These are phyloP conservation scores for Eragrostis curvula DNA, from an alignment of 176 grass and related monocot species.

Conservation along the genomic window DNA sequence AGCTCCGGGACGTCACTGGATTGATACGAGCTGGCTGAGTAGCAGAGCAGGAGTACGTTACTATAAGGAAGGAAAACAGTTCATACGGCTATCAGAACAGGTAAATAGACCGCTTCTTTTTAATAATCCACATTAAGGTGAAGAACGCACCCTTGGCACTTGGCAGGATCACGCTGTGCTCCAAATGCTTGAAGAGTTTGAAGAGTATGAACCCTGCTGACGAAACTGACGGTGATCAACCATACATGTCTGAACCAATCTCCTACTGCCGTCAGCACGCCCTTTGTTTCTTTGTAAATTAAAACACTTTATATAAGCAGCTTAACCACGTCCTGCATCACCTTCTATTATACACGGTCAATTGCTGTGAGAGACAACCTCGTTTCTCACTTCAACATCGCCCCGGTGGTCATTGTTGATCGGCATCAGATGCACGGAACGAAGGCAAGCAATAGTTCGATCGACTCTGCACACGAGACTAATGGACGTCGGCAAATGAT, in stretches of 20 bases:
- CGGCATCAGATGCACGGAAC: neutral
- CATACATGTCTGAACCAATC: neutral
- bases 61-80: neutral
- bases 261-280: neutral
- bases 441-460: neutral
- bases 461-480: no score
- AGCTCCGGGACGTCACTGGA: neutral
- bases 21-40: neutral
- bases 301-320: no score
- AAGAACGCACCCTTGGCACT: neutral
- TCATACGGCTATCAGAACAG: neutral
- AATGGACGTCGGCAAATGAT: no score
- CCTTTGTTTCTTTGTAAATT: neutral
- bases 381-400: neutral
- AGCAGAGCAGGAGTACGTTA: neutral
- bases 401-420: neutral
- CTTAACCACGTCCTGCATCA: neutral
- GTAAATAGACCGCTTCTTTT: neutral
- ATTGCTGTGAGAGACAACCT: neutral
- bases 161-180: slow-evolving; percentile 13
- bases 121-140: neutral
- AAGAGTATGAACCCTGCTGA: neutral
- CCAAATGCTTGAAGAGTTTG: neutral
- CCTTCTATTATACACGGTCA: neutral
- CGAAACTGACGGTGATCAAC: neutral